phyloP scores from a whole-genome alignment of 768 basidiomycete species.

The Pleurotus platypus region DNA sequence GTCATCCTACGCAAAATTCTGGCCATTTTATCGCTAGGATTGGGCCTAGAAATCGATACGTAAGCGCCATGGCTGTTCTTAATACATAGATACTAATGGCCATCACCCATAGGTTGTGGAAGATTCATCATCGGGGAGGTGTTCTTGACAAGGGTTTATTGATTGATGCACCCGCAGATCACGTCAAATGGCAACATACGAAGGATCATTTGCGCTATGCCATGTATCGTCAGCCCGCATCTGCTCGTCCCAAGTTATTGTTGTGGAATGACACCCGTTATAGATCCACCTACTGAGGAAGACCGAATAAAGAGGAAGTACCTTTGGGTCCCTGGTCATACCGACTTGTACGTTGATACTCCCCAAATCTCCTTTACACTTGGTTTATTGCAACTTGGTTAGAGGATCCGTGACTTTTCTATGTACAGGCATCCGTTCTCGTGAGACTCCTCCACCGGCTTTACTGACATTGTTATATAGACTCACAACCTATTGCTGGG shows the following conservation, averaged over 20 bases:
- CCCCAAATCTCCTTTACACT: no score
- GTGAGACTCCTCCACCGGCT: neutral
- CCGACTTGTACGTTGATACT: slow-evolving; percentile 9
- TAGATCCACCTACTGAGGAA: slow-evolving; percentile 9
- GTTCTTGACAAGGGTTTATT: slow-evolving; percentile 5
- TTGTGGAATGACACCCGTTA: neutral
- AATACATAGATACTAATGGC: neutral
- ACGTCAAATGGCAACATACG: no score
- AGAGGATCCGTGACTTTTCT: slow-evolving; percentile 5
- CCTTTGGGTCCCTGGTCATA: slow-evolving; percentile 15
- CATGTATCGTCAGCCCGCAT: slow-evolving; percentile 12
- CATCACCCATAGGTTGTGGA: slow-evolving; percentile 10
- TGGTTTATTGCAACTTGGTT: neutral
- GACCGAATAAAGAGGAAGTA: slow-evolving; percentile 13
- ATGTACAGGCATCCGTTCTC: neutral
- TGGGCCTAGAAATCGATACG: slow-evolving; percentile 11
- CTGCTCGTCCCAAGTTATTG: neutral
- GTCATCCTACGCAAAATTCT: slow-evolving; percentile 13
- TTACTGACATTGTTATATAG: slow-evolving; percentile 1
- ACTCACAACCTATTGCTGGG: slow-evolving; percentile 15
- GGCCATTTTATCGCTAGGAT: slow-evolving; percentile 11
- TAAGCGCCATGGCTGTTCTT: slow-evolving; percentile 1
- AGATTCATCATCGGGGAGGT: slow-evolving; percentile 12
- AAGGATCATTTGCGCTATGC: slow-evolving; percentile 15
- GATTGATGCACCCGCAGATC: slow-evolving; percentile 6